Conservation (phyloP, 1,284 basidiomycete genomes). For the Trametes versicolor region DNA sequence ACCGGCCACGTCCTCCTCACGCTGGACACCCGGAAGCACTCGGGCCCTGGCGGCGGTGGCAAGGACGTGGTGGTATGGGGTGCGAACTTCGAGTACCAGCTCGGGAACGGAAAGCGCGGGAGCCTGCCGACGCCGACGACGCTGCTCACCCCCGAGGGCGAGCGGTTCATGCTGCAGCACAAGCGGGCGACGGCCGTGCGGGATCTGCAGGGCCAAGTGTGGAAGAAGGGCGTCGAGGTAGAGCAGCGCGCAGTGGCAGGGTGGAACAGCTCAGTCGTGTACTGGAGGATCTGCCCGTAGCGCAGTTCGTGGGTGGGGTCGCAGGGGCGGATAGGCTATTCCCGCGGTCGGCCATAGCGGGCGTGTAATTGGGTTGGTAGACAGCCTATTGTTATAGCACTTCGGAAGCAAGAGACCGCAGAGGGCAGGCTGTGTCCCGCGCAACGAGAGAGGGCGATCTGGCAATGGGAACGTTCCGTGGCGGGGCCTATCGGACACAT, state of each 20-base stretch:
- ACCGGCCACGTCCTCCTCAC: constrained; percentile 84
- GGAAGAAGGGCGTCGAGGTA: constrained; percentile 72
- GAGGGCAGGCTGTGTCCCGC: constrained; percentile 19
- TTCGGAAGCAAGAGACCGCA: constrained; percentile 7
- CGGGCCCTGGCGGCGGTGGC: constrained; percentile 58
- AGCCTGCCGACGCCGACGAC: constrained; percentile 76
- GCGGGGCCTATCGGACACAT: constrained; percentile 21
- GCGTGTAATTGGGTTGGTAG: constrained; percentile 10
- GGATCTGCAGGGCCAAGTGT: constrained; percentile 73
- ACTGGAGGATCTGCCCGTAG: constrained; percentile 70
- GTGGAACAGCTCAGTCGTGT: constrained; percentile 73
- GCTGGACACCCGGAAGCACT: constrained; percentile 68
- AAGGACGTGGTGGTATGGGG: constrained; percentile 77
- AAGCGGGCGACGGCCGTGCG: constrained; percentile 62
- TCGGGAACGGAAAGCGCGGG: constrained; percentile 87
- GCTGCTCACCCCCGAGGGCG: constrained; percentile 60
- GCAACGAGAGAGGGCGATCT: constrained; percentile 22
- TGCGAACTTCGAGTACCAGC: constrained; percentile 78
- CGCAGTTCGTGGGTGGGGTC: constrained; percentile 13
- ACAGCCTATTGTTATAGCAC: constrained; percentile 27
- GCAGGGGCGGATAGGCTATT: constrained; percentile 18
- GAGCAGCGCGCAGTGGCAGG: constrained; percentile 76
- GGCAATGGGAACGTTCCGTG: constrained; percentile 1
- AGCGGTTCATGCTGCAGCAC: constrained; percentile 64
- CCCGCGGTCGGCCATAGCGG: constrained; percentile 21